Percentiles rank a stretch among this genome's conserved stretches.
These are phyloP conservation scores for Colletotrichum sp. DNA, from an alignment of 2,329 filamentous ascomycete genomes.

Conservation along the genomic window DNA sequence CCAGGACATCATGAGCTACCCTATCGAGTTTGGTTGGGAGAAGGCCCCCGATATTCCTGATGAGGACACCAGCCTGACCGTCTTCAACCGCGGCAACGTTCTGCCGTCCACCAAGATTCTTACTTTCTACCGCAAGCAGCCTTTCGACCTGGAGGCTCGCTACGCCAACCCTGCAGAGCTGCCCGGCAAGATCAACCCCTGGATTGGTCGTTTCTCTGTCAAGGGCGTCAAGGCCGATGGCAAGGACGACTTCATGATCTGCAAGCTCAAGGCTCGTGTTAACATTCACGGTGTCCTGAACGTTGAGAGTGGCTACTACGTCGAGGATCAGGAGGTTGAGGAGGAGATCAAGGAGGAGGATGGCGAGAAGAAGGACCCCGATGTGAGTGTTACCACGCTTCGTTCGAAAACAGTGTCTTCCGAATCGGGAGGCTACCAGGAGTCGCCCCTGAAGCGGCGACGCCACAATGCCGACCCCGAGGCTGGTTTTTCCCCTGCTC, in stretches of 20 bases:
- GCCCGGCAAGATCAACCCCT: conserved; percentile 88
- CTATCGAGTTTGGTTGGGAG: conserved; percentile 98
- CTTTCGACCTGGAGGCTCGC: conserved; percentile 93
- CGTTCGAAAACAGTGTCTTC: neutral
- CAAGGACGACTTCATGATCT: conserved; percentile 99
- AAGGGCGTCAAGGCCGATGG: conserved; percentile 95
- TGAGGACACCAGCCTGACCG: conserved; percentile 94
- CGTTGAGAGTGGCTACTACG: conserved; percentile 95
- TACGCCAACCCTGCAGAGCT: conserved; percentile 88
- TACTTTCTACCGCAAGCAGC: conserved; percentile 98
- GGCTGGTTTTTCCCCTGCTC: neutral
- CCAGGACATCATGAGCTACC: conserved; percentile 97
- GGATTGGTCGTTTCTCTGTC: conserved; percentile 97
- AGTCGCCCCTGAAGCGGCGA: conserved; percentile 9
- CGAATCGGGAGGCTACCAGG: neutral
- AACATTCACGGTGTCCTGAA: conserved; percentile 97
- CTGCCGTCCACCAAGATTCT: conserved; percentile 99
- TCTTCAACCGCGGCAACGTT: conserved; percentile 97
- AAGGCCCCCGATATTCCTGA: conserved; percentile 98
- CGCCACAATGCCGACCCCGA: neutral
- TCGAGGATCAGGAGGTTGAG: conserved; percentile 97
- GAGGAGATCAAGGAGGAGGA: conserved; percentile 79
- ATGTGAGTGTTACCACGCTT: conserved; percentile 62
- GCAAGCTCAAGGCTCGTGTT: conserved; percentile 97
- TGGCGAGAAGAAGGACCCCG: conserved; percentile 68